phyloP scores from a whole-genome alignment of 805 yeast species.

The Zygosaccharomyces bailii region DNA sequence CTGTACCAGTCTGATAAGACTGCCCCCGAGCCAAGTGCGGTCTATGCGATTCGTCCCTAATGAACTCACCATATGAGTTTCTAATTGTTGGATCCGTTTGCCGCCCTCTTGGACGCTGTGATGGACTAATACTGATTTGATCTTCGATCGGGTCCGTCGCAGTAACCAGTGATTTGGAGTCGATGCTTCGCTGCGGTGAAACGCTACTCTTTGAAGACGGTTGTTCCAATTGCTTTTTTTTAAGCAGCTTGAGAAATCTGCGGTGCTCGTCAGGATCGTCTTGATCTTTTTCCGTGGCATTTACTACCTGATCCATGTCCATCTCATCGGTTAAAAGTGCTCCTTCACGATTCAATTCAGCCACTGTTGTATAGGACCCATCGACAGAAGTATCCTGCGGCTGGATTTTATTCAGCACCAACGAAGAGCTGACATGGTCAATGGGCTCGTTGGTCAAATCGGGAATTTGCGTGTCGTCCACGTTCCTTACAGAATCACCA shows the following conservation, averaged over 20 bases:
- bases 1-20: constrained; percentile 48
- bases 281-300: constrained; percentile 21
- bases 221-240: constrained; percentile 16
- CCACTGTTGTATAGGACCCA: constrained; percentile 31
- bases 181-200: constrained; percentile 16
- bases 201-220: constrained; percentile 9
- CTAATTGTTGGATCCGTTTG: constrained; percentile 21
- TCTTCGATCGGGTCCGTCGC: constrained; percentile 30
- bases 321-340: constrained; percentile 36
- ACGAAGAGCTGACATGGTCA: constrained; percentile 11
- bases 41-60: constrained; percentile 28
- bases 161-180: constrained; percentile 25
- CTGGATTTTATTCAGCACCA: constrained; percentile 17
- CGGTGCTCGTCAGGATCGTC: constrained; percentile 19
- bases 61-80: constrained; percentile 33
- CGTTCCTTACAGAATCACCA: constrained; percentile 31
- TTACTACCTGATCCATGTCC: constrained; percentile 30
- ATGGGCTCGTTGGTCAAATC: constrained; percentile 21
- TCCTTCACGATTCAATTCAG: constrained; percentile 36
- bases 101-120: constrained; percentile 3
- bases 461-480: constrained; percentile 24
- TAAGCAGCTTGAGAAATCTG: constrained; percentile 14
- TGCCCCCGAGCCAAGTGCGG: constrained; percentile 80
- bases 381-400: constrained; percentile 14
- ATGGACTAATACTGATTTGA: constrained; percentile 17